A percentile compares a stretch with the other conserved stretches of the same genome.
phyloP scores from a whole-genome alignment of 371 early-diverging fungal species.

The Parasitella parasitica region DNA sequence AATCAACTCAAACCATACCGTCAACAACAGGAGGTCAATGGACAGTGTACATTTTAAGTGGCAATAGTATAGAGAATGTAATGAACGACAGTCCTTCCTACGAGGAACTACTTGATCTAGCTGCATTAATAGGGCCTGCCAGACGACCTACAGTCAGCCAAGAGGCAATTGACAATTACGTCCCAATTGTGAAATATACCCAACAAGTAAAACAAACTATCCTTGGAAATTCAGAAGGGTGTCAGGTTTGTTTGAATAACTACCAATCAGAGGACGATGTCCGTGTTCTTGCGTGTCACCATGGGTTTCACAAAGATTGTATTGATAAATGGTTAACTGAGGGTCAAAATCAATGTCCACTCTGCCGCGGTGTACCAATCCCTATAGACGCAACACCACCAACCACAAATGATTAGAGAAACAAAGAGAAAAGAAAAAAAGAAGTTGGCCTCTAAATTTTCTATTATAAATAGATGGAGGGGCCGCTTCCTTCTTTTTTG shows the following conservation, averaged over 20 bases:
- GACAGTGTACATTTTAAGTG: constrained; percentile 31
- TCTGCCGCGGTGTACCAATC: constrained; percentile 24
- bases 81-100: constrained; percentile 28
- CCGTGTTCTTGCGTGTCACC: constrained; percentile 64
- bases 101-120: constrained; percentile 49
- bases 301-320: constrained; percentile 79
- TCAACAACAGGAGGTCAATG: constrained; percentile 12
- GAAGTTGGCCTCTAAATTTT: not conserved
- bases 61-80: constrained; percentile 13
- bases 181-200: constrained; percentile 29
- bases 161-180: constrained; percentile 39
- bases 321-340: constrained; percentile 72
- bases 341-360: constrained; percentile 28
- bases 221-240: constrained; percentile 22
- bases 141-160: constrained; percentile 42
- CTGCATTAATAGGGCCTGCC: constrained; percentile 55
- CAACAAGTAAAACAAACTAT: constrained; percentile 27
- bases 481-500: not conserved
- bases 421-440: not conserved
- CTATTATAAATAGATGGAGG: not conserved
- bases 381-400: constrained; percentile 1
- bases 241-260: constrained; percentile 60
- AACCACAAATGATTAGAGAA: not conserved
- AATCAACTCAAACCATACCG: not conserved
- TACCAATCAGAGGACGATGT: constrained; percentile 64